A percentile compares a stretch with the other conserved stretches of the same genome.
Conservation (phyloP, 1,284 basidiomycete genomes). For the Schizophyllum commune region DNA sequence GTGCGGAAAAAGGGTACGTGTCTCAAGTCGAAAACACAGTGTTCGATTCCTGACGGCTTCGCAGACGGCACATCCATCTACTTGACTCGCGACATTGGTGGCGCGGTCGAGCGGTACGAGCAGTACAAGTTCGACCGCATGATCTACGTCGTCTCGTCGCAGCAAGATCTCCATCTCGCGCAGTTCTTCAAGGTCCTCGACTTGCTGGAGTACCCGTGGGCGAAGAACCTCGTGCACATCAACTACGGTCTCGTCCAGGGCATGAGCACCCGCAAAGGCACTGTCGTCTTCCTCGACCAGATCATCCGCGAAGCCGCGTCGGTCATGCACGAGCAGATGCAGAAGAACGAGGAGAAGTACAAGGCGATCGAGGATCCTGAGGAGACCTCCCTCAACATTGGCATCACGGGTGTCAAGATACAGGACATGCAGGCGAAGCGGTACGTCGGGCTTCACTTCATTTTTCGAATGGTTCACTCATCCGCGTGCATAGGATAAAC, state of each 20-base stretch:
- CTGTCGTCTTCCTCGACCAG: conserved; percentile 93
- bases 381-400: conserved; percentile 76
- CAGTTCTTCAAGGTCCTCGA: conserved; percentile 96
- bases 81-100: conserved; percentile 96
- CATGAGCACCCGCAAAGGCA: conserved; percentile 97
- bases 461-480: no score
- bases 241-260: conserved; percentile 92
- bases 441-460: conserved; percentile 33
- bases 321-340: conserved; percentile 97
- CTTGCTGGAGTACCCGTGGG: conserved; percentile 88
- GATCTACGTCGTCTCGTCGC: conserved; percentile 93
- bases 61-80: conserved; percentile 96
- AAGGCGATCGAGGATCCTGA: conserved; percentile 86
- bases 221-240: conserved; percentile 76
- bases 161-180: conserved; percentile 89
- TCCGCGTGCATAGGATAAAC: no score
- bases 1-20: conserved; percentile 76
- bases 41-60: conserved; percentile 1
- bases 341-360: conserved; percentile 92
- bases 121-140: conserved; percentile 97
- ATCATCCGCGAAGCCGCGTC: conserved; percentile 88
- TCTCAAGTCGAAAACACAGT: background rate
- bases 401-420: conserved; percentile 96
- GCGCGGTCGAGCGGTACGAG: conserved; percentile 87
- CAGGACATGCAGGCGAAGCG: conserved; percentile 96